phyloP scores from a whole-genome alignment of 2,329 filamentous ascomycete species.

The Westerdykella aurantiaca region DNA sequence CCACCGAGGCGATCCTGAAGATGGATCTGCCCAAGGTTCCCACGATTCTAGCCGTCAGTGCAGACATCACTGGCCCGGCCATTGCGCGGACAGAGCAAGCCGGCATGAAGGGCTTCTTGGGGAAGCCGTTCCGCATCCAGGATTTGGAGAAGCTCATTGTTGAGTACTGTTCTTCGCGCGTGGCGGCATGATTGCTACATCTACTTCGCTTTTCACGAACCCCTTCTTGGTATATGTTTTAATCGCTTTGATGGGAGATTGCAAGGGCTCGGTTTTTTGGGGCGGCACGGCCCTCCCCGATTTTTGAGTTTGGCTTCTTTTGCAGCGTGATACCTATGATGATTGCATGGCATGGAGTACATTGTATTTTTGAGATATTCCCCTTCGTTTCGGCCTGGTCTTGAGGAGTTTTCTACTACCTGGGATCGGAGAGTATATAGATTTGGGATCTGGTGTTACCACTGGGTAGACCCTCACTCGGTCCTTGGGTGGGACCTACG shows the following conservation, averaged over 20 bases:
- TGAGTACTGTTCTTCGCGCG: constrained; percentile 38
- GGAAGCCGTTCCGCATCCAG: constrained; percentile 59
- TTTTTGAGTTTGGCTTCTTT: not conserved
- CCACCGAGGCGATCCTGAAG: constrained; percentile 56
- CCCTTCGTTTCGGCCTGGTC: no score
- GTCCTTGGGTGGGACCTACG: no score
- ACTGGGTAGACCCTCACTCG: no score
- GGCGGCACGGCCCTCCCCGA: no score
- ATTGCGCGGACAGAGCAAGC: constrained; percentile 55
- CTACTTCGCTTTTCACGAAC: not conserved
- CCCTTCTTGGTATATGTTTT: not conserved
- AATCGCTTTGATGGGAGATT: not conserved
- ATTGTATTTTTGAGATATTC: not conserved
- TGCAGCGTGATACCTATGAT: constrained; percentile 1
- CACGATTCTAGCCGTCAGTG: constrained; percentile 58
- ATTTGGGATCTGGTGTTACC: no score
- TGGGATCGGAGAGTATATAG: no score
- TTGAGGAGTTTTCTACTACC: no score
- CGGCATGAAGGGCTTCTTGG: constrained; percentile 64
- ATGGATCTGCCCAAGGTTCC: constrained; percentile 40
- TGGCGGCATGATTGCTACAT: not conserved
- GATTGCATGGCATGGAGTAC: constrained; percentile 6
- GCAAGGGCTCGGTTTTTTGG: not conserved
- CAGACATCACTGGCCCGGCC: constrained; percentile 61
- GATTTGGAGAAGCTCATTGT: constrained; percentile 58